Evolutionary conservation across 164 flowering plant species (phyloP).

Genomic region (Sedum album): DNA sequence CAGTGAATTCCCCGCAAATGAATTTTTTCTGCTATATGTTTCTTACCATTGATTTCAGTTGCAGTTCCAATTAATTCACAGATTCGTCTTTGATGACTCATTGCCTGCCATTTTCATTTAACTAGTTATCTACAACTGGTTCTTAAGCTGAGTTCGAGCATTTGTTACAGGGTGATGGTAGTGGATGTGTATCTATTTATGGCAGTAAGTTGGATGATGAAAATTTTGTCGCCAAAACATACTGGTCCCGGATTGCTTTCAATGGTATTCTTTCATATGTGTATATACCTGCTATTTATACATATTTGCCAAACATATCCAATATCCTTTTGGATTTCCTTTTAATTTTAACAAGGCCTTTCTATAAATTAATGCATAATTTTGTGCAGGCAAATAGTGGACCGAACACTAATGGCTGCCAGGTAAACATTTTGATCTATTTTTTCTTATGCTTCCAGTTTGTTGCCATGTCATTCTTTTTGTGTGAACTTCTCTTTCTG

Average conservation of each 20-base stretch:
- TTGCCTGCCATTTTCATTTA: not conserved
- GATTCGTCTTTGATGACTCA: too few relatives aligned
- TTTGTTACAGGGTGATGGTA: constrained; percentile 80
- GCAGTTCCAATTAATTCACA: not conserved
- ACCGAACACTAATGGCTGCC: constrained; percentile 81
- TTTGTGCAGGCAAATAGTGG: constrained; percentile 91
- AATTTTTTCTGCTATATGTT: too few relatives aligned
- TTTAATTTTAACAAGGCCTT: not conserved
- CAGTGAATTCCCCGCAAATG: too few relatives aligned
- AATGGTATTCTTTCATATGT: constrained; percentile 65
- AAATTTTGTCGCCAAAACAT: constrained; percentile 85
- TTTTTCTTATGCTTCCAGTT: constrained; percentile 8
- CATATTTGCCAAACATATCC: too few relatives aligned
- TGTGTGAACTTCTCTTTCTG: not conserved
- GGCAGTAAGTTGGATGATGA: constrained; percentile 98
- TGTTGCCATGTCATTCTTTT: not conserved
- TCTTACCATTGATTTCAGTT: too few relatives aligned
- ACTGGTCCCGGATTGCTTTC: constrained; percentile 94
- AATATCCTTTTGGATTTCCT: not conserved
- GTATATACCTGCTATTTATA: too few relatives aligned
- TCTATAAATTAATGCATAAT: not conserved
- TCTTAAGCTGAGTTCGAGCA: not conserved
- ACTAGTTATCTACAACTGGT: not conserved
- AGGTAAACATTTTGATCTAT: constrained; percentile 50
- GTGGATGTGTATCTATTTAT: constrained; percentile 80